phyloP scores from a whole-genome alignment of 140 eudicot genomes.

The Senecio squalidus region DNA sequence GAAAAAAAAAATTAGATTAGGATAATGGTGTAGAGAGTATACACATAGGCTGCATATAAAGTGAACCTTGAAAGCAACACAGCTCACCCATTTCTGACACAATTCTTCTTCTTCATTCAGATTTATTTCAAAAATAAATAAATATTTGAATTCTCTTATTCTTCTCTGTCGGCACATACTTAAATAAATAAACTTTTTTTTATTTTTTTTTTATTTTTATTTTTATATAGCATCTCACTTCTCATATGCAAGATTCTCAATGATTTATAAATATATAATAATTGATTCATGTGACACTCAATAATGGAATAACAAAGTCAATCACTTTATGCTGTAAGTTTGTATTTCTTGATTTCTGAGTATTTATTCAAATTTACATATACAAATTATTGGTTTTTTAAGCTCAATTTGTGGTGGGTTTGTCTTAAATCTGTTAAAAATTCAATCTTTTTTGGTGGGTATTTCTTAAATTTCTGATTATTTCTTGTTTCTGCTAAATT shows the following conservation, averaged over 20 bases:
- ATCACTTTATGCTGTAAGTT: conserved; percentile 21
- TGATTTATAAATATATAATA: conserved; percentile 13
- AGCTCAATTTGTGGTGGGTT: conserved; percentile 16
- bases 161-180: conserved; percentile 31
- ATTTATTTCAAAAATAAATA: not conserved
- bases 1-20: too few relatives aligned
- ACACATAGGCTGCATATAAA: conserved; percentile 5
- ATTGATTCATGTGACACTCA: conserved; percentile 25
- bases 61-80: conserved; percentile 10
- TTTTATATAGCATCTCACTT: conserved; percentile 17
- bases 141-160: conserved; percentile 14
- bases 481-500: too few relatives aligned
- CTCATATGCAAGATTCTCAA: conserved; percentile 25
- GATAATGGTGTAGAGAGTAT: too few relatives aligned
- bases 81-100: conserved; percentile 13
- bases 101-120: not conserved
- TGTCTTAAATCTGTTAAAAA: not conserved
- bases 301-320: conserved; percentile 21
- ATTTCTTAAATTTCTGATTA: too few relatives aligned
- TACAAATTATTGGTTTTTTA: conserved; percentile 4
- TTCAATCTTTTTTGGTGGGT: not conserved
- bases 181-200: conserved; percentile 8
- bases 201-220: not conserved
- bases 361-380: not conserved
- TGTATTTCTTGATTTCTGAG: conserved; percentile 20